Evolutionary conservation across 306 rosid species (phyloP).

Genomic region (Mimosa pudica): DNA sequence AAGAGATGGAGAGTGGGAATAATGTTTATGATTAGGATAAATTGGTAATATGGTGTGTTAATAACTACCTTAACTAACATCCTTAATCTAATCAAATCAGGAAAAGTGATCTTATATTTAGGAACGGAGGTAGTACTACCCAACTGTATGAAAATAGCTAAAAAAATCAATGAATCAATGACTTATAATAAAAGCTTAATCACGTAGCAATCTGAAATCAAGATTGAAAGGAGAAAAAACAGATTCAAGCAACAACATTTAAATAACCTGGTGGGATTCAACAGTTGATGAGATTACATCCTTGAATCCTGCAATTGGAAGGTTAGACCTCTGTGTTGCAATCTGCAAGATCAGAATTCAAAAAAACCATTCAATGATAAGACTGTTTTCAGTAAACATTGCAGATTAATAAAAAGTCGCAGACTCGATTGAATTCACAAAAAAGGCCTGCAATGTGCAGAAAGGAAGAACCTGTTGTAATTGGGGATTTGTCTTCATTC

Average conservation of each 20-base stretch:
- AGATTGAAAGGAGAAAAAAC: conserved; percentile 18
- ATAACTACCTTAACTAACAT: too few relatives aligned
- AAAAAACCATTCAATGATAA: conserved; percentile 32
- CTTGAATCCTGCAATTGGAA: conserved; percentile 81
- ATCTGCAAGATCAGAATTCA: conserved; percentile 54
- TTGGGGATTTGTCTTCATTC: conserved; percentile 33
- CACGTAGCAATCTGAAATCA: conserved; percentile 34
- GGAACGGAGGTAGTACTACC: neutral
- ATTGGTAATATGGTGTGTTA: too few relatives aligned
- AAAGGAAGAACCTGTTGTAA: conserved; percentile 58
- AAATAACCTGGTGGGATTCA: conserved; percentile 86
- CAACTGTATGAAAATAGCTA: conserved; percentile 23
- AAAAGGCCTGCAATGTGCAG: conserved; percentile 14
- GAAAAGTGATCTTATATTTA: too few relatives aligned
- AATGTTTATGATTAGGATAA: too few relatives aligned
- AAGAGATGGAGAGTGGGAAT: too few relatives aligned
- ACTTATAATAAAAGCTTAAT: conserved; percentile 22
- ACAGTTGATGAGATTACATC: conserved; percentile 70
- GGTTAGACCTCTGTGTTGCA: conserved; percentile 56
- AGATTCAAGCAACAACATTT: conserved; percentile 3
- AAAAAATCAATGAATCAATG: conserved; percentile 17
- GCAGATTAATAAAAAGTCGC: conserved; percentile 28
- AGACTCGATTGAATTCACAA: conserved; percentile 37
- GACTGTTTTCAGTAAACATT: conserved; percentile 17
- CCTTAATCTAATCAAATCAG: too few relatives aligned